Evolutionary conservation across 345 rosid genomes (phyloP), one percentile per base, ranked within the genome.

Genomic region (Erucastrum elatum): DNA sequence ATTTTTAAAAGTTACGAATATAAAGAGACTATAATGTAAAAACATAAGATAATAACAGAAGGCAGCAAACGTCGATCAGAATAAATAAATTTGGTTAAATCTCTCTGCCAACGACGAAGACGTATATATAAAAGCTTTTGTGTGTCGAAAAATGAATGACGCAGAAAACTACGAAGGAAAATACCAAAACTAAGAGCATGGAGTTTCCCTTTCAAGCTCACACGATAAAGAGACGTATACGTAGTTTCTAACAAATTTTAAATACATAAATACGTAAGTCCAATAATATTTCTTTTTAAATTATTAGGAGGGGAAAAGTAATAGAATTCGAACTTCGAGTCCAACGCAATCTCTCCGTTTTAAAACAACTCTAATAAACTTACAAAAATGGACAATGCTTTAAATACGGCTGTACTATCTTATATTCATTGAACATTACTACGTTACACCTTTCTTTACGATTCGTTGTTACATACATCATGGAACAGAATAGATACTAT

Each of bases 141-240:
- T 49, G n/a, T 49, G 16, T 13, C 56, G 6, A n/a, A n/a, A n/a
- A 49, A 5, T 49, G 56, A 49, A 72, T 68, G 78, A 79, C 68
- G 64, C 74, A 72, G 70, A 72, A 72, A 72, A 21, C 13, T 51
- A 66, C 62, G 1, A 72, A 78, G 72, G 67, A 72, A 59, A 67
- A 72, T 30, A 73, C 65, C 34, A 58, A 66, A 58, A 66, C 25
- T 29, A 66, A 3, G 33, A 73, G 35, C 78, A 79, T 51, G 74
- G 78, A 58, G 35, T 51, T 74, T 79, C 78, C 69, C 39, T 79
- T 79, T 79, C 78, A 27, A 49, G 66, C 75, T 79, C 51, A 61
- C 75, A 74, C 70, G 78, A 79, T 74, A 74, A 79, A 74, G 59
- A 68, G 82, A 79, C 82, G 82, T 79, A 79, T 66, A 74, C 64